These are phyloP conservation scores for Botrytis medusae DNA, from an alignment of 2,329 filamentous ascomycete species.

Conservation along the genomic window DNA sequence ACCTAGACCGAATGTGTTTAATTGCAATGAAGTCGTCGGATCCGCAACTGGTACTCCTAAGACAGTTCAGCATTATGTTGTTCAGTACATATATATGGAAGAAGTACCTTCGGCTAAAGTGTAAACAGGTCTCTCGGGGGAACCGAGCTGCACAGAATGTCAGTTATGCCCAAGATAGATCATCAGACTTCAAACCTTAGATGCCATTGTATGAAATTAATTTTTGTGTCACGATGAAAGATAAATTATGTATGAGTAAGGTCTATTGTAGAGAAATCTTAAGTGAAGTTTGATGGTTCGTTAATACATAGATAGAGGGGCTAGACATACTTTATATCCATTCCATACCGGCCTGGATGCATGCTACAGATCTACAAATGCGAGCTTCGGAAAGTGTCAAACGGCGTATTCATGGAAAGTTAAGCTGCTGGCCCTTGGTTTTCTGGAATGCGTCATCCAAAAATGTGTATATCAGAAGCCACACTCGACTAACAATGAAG, in stretches of 20 bases:
- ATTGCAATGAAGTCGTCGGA: constrained; percentile 23
- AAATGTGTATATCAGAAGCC: neutral
- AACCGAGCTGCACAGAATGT: constrained; percentile 4
- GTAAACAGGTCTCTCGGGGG: constrained; percentile 30
- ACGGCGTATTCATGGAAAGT: neutral
- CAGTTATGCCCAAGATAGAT: neutral
- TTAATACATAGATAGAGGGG: neutral
- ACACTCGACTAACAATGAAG: neutral
- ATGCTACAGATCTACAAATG: neutral
- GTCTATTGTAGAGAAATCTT: neutral
- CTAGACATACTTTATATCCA: neutral
- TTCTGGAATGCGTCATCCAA: neutral
- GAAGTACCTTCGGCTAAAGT: constrained; percentile 36
- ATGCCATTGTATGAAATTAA: neutral
- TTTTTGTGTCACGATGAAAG: neutral
- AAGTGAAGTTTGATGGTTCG: neutral
- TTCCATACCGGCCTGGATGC: neutral
- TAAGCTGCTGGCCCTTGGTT: neutral
- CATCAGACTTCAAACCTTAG: neutral
- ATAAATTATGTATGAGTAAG: neutral
- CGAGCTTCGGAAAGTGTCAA: neutral
- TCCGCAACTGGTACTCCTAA: constrained; percentile 22
- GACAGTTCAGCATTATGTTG: neutral
- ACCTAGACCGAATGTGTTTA: constrained; percentile 27
- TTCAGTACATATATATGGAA: neutral